phyloP scores from a whole-genome alignment of 2,329 filamentous ascomycete species.

The Claviceps purpurea region DNA sequence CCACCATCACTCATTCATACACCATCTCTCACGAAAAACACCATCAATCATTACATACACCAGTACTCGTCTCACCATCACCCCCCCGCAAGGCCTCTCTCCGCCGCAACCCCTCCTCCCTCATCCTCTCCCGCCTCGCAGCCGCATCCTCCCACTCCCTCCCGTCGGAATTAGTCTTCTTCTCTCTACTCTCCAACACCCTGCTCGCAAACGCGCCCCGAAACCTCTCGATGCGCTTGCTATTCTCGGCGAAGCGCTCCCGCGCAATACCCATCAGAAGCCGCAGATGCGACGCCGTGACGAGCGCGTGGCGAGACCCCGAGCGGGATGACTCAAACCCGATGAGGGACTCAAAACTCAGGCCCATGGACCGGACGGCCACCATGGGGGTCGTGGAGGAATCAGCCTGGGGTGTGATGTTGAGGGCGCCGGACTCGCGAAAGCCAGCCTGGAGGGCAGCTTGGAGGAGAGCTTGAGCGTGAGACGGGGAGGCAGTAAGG shows the following conservation, averaged over 20 bases:
- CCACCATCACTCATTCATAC: no score
- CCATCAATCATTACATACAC: no score
- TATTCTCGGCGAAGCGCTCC: conserved; percentile 58
- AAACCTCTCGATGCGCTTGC: conserved; percentile 54
- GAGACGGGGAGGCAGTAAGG: conserved; percentile 57
- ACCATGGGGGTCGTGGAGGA: conserved; percentile 52
- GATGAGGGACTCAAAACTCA: conserved; percentile 70
- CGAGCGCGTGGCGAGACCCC: conserved; percentile 31
- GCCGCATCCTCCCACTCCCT: conserved; percentile 42
- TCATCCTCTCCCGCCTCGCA: conserved; percentile 40
- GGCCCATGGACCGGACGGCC: conserved; percentile 70
- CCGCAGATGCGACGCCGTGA: conserved; percentile 53
- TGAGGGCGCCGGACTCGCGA: conserved; percentile 76
- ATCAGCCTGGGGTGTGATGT: conserved; percentile 30
- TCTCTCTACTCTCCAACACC: conserved; percentile 13
- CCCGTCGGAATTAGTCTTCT: conserved; percentile 20
- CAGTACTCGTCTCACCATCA: not conserved
- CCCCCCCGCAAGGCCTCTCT: conserved; percentile 28
- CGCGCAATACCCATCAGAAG: conserved; percentile 59
- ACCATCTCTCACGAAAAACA: no score
- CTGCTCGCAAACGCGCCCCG: conserved; percentile 30
- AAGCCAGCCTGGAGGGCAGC: conserved; percentile 75
- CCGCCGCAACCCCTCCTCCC: conserved; percentile 41
- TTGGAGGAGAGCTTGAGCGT: conserved; percentile 63
- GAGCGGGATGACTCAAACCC: conserved; percentile 33